A percentile compares a stretch with the other conserved stretches of the same genome.
Evolutionary conservation across 176 grass and related monocot species (phyloP).

Genomic region (Eragrostis nindensis): DNA sequence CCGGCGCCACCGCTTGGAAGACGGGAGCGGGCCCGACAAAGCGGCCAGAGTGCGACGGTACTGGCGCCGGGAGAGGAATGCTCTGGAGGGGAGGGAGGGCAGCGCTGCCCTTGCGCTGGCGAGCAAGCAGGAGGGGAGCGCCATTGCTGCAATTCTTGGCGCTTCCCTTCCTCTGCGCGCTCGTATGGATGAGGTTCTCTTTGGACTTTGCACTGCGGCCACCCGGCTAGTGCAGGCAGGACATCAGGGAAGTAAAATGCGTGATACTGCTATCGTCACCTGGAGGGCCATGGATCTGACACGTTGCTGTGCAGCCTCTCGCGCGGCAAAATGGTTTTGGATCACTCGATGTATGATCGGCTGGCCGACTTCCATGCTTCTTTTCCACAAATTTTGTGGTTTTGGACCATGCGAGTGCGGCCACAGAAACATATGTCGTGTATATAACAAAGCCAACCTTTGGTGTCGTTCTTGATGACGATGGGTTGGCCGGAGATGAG

Average conservation of each 20-base stretch:
- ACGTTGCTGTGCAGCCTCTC: neutral
- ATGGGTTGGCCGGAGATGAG: no score
- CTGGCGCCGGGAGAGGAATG: neutral
- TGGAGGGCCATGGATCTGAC: neutral
- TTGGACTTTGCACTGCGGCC: neutral
- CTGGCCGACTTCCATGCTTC: neutral
- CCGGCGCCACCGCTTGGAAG: slow-evolving; percentile 15
- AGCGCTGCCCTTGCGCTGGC: slow-evolving; percentile 24
- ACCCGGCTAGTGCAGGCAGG: neutral
- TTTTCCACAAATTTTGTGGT: no score
- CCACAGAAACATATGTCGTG: no score
- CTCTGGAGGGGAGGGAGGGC: neutral
- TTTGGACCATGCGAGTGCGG: no score
- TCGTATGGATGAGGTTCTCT: neutral
- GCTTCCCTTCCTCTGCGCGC: neutral
- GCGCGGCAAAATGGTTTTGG: neutral
- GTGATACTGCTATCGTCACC: neutral
- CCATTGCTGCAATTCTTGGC: slow-evolving; percentile 29
- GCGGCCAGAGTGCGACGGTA: neutral
- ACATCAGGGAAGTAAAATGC: no score
- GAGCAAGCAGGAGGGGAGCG: slow-evolving; percentile 40
- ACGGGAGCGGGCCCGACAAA: neutral
- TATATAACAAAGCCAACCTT: no score
- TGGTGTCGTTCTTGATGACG: no score
- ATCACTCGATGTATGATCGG: neutral